Percentiles rank a stretch among this genome's conserved stretches.
phyloP scores from a whole-genome alignment of 2,329 filamentous ascomycete genomes.

The Beauveria bassiana region DNA sequence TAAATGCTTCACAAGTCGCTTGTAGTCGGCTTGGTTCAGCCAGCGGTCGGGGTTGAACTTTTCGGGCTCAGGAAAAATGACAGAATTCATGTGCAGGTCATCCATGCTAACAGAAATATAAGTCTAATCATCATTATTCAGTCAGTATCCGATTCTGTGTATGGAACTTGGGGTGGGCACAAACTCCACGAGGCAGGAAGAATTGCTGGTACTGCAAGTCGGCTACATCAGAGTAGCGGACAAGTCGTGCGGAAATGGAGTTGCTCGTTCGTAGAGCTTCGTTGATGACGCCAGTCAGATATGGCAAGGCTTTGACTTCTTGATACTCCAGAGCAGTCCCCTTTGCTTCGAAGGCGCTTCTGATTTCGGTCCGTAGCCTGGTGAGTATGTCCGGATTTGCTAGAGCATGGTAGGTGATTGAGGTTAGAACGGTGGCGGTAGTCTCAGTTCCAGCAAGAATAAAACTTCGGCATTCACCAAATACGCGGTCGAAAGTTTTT shows the following conservation, averaged over 20 bases:
- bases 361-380: neutral
- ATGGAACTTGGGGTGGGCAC: neutral
- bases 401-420: neutral
- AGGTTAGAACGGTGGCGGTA: neutral
- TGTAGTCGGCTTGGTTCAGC: neutral
- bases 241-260: neutral
- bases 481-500: neutral
- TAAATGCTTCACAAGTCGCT: neutral
- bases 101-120: neutral
- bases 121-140: neutral
- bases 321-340: neutral
- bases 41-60: neutral
- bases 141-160: too few species aligned
- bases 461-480: neutral
- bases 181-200: neutral
- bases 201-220: neutral
- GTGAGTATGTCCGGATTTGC: neutral
- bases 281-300: neutral
- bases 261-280: neutral
- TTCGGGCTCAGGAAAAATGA: neutral
- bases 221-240: neutral
- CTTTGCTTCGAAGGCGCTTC: neutral
- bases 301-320: neutral
- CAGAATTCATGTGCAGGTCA: neutral
- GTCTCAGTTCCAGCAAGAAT: neutral